Percentiles rank a stretch among this genome's conserved stretches.
Evolutionary conservation across 129 eudicot genomes (phyloP).

Genomic region (Helianthus annuus): DNA sequence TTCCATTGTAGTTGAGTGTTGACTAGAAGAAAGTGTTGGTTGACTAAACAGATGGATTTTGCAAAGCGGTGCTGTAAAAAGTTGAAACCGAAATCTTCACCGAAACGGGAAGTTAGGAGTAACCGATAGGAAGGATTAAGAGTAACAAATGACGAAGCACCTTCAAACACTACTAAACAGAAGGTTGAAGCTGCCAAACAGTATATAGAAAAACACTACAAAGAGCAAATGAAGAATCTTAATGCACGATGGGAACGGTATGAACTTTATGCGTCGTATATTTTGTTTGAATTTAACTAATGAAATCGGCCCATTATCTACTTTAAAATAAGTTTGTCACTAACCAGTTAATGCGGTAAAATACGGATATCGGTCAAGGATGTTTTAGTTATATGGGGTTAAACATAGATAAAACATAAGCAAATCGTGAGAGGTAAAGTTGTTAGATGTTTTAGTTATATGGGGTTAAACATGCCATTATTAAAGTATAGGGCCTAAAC

Average conservation of each 20-base stretch:
- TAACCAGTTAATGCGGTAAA: too few species aligned
- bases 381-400: too few species aligned
- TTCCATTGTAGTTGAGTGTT: constrained; percentile 19
- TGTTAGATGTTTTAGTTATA: too few species aligned
- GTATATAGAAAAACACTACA: constrained; percentile 94
- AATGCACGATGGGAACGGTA: constrained; percentile 95
- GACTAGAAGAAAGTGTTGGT: constrained; percentile 27
- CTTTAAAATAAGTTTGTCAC: neutral
- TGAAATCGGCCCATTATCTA: neutral
- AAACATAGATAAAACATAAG: neutral
- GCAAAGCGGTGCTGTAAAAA: constrained; percentile 62
- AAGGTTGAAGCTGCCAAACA: constrained; percentile 98
- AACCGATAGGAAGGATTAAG: constrained; percentile 70
- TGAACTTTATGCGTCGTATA: constrained; percentile 23
- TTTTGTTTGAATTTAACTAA: neutral
- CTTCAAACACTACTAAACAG: constrained; percentile 90
- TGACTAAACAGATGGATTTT: constrained; percentile 53
- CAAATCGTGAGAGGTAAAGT: too few species aligned
- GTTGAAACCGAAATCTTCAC: constrained; percentile 56
- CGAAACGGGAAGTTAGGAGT: constrained; percentile 57
- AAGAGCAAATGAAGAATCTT: constrained; percentile 96
- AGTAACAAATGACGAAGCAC: constrained; percentile 63
- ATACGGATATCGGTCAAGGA: too few species aligned
- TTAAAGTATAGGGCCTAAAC: too few species aligned
- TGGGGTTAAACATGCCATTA: too few species aligned